Percentiles rank a stretch among this genome's conserved stretches.
Evolutionary conservation across 352 stramenopile genomes (phyloP).

Genomic region (Globisporangium alternatum): DNA sequence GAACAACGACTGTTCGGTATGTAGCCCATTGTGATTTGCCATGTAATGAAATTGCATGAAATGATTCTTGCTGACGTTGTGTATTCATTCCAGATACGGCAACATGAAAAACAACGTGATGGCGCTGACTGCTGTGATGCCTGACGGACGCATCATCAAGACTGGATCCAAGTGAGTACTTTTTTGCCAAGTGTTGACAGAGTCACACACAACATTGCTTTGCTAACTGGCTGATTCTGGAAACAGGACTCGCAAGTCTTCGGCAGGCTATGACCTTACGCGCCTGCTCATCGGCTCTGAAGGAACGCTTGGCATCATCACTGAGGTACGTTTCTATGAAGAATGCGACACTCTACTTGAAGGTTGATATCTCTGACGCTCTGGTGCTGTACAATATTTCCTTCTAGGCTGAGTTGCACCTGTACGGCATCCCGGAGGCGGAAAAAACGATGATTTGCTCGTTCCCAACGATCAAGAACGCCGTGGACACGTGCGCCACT

Average conservation of each 20-base stretch:
- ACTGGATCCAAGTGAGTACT: conserved; percentile 80
- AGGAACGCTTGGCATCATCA: conserved; percentile 95
- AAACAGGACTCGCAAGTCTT: conserved; percentile 91
- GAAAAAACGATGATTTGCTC: conserved; percentile 92
- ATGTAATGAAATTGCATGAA: not conserved
- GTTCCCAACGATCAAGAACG: conserved; percentile 90
- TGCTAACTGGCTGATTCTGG: conserved; percentile 4
- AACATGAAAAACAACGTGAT: conserved; percentile 98
- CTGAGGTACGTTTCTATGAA: conserved; percentile 46
- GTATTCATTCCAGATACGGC: conserved; percentile 64
- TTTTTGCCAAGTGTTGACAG: not conserved
- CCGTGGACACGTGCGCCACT: conserved; percentile 76
- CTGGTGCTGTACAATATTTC: not conserved
- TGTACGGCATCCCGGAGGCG: conserved; percentile 91
- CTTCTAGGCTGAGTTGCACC: conserved; percentile 81
- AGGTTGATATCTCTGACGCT: not conserved
- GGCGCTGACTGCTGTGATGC: conserved; percentile 90
- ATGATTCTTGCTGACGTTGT: not conserved
- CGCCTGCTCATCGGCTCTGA: conserved; percentile 95
- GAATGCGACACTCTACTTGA: not conserved
- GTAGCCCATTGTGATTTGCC: not conserved
- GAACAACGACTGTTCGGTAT: conserved; percentile 85
- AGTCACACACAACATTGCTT: not conserved
- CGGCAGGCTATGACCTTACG: conserved; percentile 96
- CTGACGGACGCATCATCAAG: conserved; percentile 85